Base-by-base conservation (phyloP, 2,329 filamentous ascomycete species). In the Alternaria arborescens region DNA sequence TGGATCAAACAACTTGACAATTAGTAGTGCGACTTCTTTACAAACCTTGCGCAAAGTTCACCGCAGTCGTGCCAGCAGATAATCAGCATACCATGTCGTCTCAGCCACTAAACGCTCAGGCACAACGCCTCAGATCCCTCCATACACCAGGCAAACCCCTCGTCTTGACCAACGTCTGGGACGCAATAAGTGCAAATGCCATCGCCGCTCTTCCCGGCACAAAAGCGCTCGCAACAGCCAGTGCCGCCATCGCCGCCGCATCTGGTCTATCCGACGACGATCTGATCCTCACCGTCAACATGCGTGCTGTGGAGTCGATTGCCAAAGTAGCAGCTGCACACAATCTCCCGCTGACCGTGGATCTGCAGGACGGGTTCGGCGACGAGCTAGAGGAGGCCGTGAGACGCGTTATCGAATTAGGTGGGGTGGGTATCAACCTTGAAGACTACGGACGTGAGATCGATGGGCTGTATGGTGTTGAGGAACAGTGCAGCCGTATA, bases 301-400 rank as follows among this genome's bases (percentile, higher is more conserved):
- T 89, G 34, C 73, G 77, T 1, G 82, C 82, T 11, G 78, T 86
- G 36, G 64, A 72, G 4, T 74, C 73, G 11, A 81, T 89, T 57
- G 81, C 82, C 0, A 73, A 77, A 2, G 71, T 84, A 4, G 81
- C 81, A 12, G 70, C 70, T 11, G 67, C 76, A 12, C 74, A 79
- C 38, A 74, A 78, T 6, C 76, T 85, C 2, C 85, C 86, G 0
- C 71, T 89, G 0, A 85, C 83, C 0, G 85, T 84, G 5, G 87
- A 89, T 67, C 71, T 89, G 3, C 86, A 89, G 71, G 87, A 89
- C 66, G 87, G 87, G 0, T 89, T 88, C 62, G 72, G 67, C 7
- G 83, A 82, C 2, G 74, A 80, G 20, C 79, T 87, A 2, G 80
- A 77, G 5, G 79, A 82, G 5, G 83, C 79, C 0, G 77, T 88